These are phyloP conservation scores for Penicillium janthinellum DNA, from an alignment of 2,329 filamentous ascomycete genomes.

Conservation along the genomic window DNA sequence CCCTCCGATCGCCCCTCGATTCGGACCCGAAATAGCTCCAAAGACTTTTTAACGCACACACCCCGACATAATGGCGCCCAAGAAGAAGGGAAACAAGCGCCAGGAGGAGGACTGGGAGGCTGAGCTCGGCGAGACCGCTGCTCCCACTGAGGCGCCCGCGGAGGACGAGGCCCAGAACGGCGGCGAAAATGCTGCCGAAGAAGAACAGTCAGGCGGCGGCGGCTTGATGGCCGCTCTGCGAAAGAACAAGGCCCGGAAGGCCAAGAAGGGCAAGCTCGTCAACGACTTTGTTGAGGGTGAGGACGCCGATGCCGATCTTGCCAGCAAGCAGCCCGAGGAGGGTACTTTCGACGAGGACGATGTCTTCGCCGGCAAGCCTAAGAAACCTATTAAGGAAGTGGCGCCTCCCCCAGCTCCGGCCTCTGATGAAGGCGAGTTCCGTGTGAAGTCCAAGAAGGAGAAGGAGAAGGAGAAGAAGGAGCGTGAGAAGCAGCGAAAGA, in stretches of 20 bases:
- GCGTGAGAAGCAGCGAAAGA: conserved; percentile 96
- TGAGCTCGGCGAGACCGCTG: conserved; percentile 76
- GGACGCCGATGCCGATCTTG: conserved; percentile 51
- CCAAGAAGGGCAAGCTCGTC: conserved; percentile 78
- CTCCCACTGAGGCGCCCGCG: conserved; percentile 49
- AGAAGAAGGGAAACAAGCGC: conserved; percentile 91
- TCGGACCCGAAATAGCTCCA: conserved; percentile 12
- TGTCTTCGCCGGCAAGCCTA: conserved; percentile 80
- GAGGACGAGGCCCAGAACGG: conserved; percentile 49
- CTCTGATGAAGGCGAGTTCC: conserved; percentile 59
- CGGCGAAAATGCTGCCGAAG: conserved; percentile 54
- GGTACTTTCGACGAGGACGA: conserved; percentile 81
- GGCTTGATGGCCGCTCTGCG: conserved; percentile 78
- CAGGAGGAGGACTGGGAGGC: conserved; percentile 92
- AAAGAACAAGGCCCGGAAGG: conserved; percentile 83
- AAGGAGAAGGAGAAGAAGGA: conserved; percentile 99
- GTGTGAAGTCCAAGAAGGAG: conserved; percentile 92
- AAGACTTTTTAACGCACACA: conserved; percentile 5
- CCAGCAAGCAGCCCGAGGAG: conserved; percentile 75
- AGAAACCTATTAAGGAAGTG: conserved; percentile 47
- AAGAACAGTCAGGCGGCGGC: conserved; percentile 62
- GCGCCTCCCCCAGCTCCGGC: conserved; percentile 54
- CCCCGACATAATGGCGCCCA: conserved; percentile 72
- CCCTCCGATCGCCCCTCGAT: conserved; percentile 21
- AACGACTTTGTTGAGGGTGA: conserved; percentile 77